Evolutionary conservation across 495 filamentous ascomycete species (phyloP).

Genomic region (Aspergillus ostianus): DNA sequence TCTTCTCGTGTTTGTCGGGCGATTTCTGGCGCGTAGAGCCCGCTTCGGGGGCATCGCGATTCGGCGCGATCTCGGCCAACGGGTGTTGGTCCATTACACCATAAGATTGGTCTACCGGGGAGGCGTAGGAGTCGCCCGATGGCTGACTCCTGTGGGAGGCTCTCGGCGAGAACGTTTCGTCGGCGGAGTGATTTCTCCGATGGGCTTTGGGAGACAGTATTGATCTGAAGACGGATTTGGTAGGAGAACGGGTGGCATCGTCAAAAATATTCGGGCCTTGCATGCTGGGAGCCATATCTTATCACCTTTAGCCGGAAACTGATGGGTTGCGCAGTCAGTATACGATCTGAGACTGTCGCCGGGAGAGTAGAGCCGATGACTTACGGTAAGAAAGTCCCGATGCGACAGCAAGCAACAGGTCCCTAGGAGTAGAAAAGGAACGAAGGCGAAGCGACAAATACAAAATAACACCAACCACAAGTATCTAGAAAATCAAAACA

Average conservation of each 20-base stretch:
- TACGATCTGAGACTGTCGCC: not conserved
- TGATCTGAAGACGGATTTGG: conserved; percentile 42
- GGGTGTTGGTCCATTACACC: conserved; percentile 29
- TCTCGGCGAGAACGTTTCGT: conserved; percentile 29
- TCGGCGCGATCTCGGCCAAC: conserved; percentile 39
- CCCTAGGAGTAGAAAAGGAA: conserved; percentile 12
- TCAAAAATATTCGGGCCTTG: conserved; percentile 46
- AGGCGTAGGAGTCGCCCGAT: conserved; percentile 18
- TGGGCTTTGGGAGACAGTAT: conserved; percentile 45
- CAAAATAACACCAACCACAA: not conserved
- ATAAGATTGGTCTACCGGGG: conserved; percentile 29
- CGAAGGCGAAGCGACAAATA: conserved; percentile 20
- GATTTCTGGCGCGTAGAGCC: conserved; percentile 18
- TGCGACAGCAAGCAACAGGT: not conserved
- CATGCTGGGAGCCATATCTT: conserved; percentile 37
- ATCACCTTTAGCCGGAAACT: conserved; percentile 38
- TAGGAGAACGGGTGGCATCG: conserved; percentile 37
- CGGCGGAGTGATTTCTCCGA: conserved; percentile 41
- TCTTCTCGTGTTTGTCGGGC: conserved; percentile 31
- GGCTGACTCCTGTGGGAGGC: conserved; percentile 18
- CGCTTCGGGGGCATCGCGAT: conserved; percentile 34
- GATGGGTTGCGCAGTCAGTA: conserved; percentile 6
- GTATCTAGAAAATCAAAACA: conserved; percentile 23
- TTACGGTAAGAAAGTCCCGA: conserved; percentile 22
- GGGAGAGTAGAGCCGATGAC: conserved; percentile 20